Base-by-base conservation (phyloP, 768 basidiomycete genomes). In the Mrakia gelida region DNA sequence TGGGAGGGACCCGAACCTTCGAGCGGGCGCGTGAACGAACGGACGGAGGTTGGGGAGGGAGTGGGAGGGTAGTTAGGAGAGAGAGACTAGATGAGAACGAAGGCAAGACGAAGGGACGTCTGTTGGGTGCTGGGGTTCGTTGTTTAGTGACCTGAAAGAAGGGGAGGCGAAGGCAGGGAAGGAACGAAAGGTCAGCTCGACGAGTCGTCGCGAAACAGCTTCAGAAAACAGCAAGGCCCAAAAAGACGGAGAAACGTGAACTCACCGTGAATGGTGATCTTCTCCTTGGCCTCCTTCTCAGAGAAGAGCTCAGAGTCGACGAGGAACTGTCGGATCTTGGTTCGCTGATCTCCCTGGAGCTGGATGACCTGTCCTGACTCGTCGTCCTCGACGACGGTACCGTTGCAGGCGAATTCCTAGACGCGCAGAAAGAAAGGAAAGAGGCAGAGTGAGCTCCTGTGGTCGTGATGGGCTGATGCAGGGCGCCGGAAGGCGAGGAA, bases 351-450 rank as follows among this genome's bases (percentile, higher is more conserved):
- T 80, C 97, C 97, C 85, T 98, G 97, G 80, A 99, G 91, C 86
- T 99, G 97, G 83, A 99, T 93, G 84, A 99, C 93, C 87, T 95
- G 89, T 76, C 97, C 97, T 87, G 94, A 90, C 87, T 95, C 93
- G 85, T 92, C 92, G 86, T 97, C 93, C 74, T 95, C 92, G 81
- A 97, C 92, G 81, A 99, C 89, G 72, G 92, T 95, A 81, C 97
- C 97, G 86, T 99, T 99, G 88, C 95, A 98, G 81, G 95, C 95
- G 81, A 98, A 97, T 88, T 97, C 94, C 94, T 95, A 81, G 71
- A 61, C 28, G 28, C n/a, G 30, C 3, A 9, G 16, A 23, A 41
- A 15, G 62, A 16, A 62, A 32, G 32, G 21, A 67, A 38, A 1
- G 30, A 7, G 9, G n/a, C n/a, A 30, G 23, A 32, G n/a, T 26